A percentile compares a stretch with the other conserved stretches of the same genome.
Conservation (phyloP, 176 grass and related monocot species). For the Carex cristatella region DNA sequence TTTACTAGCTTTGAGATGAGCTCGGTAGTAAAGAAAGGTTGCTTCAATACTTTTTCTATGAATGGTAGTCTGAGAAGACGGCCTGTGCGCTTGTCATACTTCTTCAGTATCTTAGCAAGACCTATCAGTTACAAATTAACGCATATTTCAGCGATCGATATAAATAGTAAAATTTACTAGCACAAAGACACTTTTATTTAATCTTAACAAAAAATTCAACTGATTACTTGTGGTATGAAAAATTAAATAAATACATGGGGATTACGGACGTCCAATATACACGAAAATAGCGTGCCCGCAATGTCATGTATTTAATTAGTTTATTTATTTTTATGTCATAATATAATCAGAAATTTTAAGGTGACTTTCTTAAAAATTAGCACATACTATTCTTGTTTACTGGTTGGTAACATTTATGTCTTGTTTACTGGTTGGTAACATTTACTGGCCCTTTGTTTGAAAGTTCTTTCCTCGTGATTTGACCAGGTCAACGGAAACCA, state of each 20-base stretch:
- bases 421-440: neutral
- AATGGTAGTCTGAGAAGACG: slow-evolving; percentile 51
- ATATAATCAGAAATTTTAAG: neutral
- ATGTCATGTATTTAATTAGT: too few relatives aligned
- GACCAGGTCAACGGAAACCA: neutral
- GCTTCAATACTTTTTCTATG: slow-evolving; percentile 56
- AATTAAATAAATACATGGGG: too few relatives aligned
- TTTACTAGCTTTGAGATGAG: slow-evolving; percentile 56
- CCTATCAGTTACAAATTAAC: slow-evolving; percentile 21
- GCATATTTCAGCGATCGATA: neutral
- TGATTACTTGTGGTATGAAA: too few relatives aligned
- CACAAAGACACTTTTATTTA: neutral
- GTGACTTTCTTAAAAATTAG: neutral
- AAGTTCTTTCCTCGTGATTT: neutral
- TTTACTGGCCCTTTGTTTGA: neutral
- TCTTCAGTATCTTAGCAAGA: slow-evolving; percentile 75
- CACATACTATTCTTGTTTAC: neutral
- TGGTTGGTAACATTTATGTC: neutral
- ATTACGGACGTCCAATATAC: too few relatives aligned
- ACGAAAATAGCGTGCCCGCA: too few relatives aligned
- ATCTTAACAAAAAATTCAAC: neutral
- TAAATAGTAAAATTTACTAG: neutral
- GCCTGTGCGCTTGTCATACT: slow-evolving; percentile 78
- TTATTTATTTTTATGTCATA: too few relatives aligned
- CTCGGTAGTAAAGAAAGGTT: slow-evolving; percentile 89